phyloP scores from a whole-genome alignment of 257 asterid species.

The Jaltomata sinuosa region DNA sequence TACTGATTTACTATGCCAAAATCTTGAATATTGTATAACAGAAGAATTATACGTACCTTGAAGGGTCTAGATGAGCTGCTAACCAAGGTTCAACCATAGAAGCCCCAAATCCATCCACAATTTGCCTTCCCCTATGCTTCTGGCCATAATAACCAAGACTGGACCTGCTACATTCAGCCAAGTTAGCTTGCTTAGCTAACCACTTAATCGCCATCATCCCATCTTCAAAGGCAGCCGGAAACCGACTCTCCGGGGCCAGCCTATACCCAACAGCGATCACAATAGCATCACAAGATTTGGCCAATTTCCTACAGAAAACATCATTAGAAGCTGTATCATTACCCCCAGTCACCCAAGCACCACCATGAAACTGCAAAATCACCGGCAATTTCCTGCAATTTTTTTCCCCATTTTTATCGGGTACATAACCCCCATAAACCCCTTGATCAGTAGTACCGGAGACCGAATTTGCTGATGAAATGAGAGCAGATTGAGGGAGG shows the following conservation, averaged over 20 bases:
- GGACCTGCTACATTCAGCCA: slow-evolving; percentile 53
- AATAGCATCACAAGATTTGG: slow-evolving; percentile 68
- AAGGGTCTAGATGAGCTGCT: slow-evolving; percentile 85
- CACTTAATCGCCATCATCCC: slow-evolving; percentile 70
- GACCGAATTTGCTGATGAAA: slow-evolving; percentile 1
- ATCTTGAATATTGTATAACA: background rate
- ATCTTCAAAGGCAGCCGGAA: slow-evolving; percentile 81
- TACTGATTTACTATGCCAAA: background rate
- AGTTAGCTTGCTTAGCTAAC: slow-evolving; percentile 71
- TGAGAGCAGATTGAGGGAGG: slow-evolving; percentile 55
- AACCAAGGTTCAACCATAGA: slow-evolving; percentile 76
- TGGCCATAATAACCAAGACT: slow-evolving; percentile 12
- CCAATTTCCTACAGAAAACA: slow-evolving; percentile 62
- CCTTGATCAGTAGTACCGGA: slow-evolving; percentile 4
- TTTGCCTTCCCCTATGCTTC: slow-evolving; percentile 49
- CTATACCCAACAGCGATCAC: slow-evolving; percentile 83
- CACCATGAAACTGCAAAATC: slow-evolving; percentile 83
- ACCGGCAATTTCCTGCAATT: slow-evolving; percentile 63
- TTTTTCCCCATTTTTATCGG: slow-evolving; percentile 30
- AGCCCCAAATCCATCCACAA: slow-evolving; percentile 68
- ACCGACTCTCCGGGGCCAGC: slow-evolving; percentile 82
- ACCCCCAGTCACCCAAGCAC: slow-evolving; percentile 81
- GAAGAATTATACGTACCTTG: slow-evolving; percentile 37
- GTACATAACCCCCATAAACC: slow-evolving; percentile 63
- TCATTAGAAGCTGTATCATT: slow-evolving; percentile 60